phyloP scores from a whole-genome alignment of 257 asterid species.

The Lycium barbarum region DNA sequence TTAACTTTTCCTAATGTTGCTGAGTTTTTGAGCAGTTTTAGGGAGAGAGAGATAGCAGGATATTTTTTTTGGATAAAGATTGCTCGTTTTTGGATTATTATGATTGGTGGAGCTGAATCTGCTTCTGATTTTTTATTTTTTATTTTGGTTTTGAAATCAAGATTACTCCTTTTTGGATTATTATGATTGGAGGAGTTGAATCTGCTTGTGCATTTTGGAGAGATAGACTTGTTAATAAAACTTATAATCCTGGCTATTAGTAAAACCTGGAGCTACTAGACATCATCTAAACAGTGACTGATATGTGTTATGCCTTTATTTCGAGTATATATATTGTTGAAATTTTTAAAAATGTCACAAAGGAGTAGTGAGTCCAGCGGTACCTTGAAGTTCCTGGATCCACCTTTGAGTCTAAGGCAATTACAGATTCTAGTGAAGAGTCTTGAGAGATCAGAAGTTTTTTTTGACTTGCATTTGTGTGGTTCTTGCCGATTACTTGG shows the following conservation, averaged over 20 bases:
- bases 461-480: not conserved
- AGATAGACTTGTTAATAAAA: not conserved
- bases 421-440: not conserved
- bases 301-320: not conserved
- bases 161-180: not conserved
- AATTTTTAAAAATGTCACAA: not conserved
- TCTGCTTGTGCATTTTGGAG: slow-evolving; percentile 2
- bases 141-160: too few relatives aligned
- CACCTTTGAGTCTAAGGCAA: not conserved
- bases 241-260: not conserved
- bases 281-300: not conserved
- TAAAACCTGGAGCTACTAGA: not conserved
- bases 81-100: not conserved
- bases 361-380: not conserved
- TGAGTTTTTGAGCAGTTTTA: not conserved
- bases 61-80: not conserved
- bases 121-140: not conserved
- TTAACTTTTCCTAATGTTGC: not conserved
- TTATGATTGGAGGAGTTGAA: not conserved
- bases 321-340: not conserved
- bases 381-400: not conserved
- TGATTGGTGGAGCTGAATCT: not conserved
- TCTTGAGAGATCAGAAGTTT: not conserved
- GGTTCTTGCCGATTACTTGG: not conserved
- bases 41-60: not conserved